A percentile compares a stretch with the other conserved stretches of the same genome.
Evolutionary conservation across 176 grass and related monocot genomes (phyloP).

Genomic region (Aegilops longissima): DNA sequence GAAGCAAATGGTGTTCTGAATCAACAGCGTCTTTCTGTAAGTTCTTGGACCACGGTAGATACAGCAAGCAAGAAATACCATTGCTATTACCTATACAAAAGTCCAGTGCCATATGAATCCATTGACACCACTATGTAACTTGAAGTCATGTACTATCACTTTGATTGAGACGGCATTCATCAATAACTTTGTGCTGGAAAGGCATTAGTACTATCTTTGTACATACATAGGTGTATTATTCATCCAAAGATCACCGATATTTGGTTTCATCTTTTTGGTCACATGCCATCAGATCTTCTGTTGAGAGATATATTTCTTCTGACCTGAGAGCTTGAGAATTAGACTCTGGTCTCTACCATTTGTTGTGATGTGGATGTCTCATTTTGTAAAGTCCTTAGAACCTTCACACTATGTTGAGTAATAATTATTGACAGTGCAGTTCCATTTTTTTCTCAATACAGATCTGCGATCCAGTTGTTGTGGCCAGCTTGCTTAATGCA

Average conservation of each 20-base stretch:
- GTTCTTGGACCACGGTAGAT: conserved; percentile 22
- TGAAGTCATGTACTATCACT: conserved; percentile 6
- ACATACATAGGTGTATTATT: background rate
- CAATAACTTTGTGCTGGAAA: conserved; percentile 9
- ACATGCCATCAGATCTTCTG: background rate
- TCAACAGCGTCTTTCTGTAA: conserved; percentile 94
- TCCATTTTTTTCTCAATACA: conserved; percentile 34
- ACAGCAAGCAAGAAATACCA: background rate
- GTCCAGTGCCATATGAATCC: conserved; percentile 17
- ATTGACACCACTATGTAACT: background rate
- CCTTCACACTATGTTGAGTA: conserved; percentile 24
- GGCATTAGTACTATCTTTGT: background rate
- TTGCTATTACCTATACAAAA: background rate
- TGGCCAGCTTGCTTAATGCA: conserved; percentile 87
- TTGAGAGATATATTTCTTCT: conserved; percentile 23
- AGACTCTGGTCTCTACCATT: background rate
- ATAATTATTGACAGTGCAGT: conserved; percentile 24
- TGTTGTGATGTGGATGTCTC: background rate
- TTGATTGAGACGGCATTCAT: background rate
- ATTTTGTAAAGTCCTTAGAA: conserved; percentile 29
- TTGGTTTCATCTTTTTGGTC: background rate
- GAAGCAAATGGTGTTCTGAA: conserved; percentile 99
- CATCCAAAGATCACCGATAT: background rate
- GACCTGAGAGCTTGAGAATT: background rate
- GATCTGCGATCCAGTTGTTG: conserved; percentile 94